A percentile compares a stretch with the other conserved stretches of the same genome.
Conservation (phyloP, 2,329 filamentous ascomycete genomes). For the Balansia obtecta region DNA sequence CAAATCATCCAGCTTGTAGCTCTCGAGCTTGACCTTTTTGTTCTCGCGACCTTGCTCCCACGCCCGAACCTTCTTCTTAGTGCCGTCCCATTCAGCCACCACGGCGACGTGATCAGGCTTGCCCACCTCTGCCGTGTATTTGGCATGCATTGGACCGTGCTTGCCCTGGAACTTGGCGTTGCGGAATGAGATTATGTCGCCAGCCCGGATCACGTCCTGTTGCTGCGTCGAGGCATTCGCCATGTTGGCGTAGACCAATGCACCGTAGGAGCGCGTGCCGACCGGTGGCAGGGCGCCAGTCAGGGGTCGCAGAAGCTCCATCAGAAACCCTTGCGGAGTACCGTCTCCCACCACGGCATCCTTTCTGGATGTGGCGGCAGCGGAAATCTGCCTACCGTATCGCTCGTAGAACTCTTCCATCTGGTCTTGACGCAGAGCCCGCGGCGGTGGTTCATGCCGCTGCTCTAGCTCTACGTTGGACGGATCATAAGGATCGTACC, state of each 20-base stretch:
- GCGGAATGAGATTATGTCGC: conserved; percentile 85
- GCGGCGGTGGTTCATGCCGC: conserved; percentile 72
- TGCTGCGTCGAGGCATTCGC: conserved; percentile 87
- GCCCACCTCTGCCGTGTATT: conserved; percentile 80
- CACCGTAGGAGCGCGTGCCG: conserved; percentile 81
- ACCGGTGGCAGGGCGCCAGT: conserved; percentile 67
- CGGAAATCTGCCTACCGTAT: conserved; percentile 68
- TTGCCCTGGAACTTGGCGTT: conserved; percentile 94
- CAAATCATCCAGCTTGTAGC: conserved; percentile 85
- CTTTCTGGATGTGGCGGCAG: conserved; percentile 58
- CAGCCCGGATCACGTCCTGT: conserved; percentile 83
- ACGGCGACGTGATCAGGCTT: conserved; percentile 82
- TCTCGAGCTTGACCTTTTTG: conserved; percentile 87
- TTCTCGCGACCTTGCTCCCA: conserved; percentile 94
- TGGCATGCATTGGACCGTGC: conserved; percentile 87
- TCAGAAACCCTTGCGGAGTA: conserved; percentile 62
- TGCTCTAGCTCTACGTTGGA: conserved; percentile 68
- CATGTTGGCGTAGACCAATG: conserved; percentile 86
- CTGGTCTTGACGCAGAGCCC: conserved; percentile 77
- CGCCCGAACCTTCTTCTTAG: conserved; percentile 90
- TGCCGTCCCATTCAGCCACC: conserved; percentile 94
- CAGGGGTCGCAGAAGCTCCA: conserved; percentile 64
- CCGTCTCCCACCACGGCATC: conserved; percentile 77
- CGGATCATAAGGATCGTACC: conserved; percentile 64
- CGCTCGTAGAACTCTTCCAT: conserved; percentile 75